phyloP scores from a whole-genome alignment of 495 filamentous ascomycete species.

The Annulohypoxylon bovei region DNA sequence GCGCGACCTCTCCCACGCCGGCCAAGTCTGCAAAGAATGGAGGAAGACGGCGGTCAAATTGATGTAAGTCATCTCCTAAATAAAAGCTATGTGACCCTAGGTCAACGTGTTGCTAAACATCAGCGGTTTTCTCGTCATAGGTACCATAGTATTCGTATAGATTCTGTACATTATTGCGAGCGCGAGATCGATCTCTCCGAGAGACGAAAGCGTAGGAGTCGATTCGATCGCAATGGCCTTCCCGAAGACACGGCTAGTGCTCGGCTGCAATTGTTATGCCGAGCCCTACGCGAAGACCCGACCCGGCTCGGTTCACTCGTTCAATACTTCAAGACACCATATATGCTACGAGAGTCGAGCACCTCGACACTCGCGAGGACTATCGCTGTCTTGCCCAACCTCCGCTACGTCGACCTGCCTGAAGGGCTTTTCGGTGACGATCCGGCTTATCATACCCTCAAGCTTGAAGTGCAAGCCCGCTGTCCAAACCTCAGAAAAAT shows the following conservation, averaged over 20 bases:
- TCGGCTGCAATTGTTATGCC: conserved; percentile 79
- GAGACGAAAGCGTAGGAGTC: conserved; percentile 77
- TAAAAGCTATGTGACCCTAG: too few species aligned
- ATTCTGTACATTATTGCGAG: conserved; percentile 93
- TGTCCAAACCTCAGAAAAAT: conserved; percentile 89
- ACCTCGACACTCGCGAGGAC: conserved; percentile 86
- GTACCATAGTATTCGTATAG: conserved; percentile 90
- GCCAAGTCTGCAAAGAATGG: conserved; percentile 79
- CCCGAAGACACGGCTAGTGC: conserved; percentile 79
- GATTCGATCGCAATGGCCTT: conserved; percentile 78
- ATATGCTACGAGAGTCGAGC: conserved; percentile 91
- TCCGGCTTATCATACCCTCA: conserved; percentile 73
- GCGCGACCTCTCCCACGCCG: conserved; percentile 86
- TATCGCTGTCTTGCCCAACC: conserved; percentile 82
- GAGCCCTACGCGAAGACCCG: conserved; percentile 79
- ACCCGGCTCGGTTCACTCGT: conserved; percentile 71
- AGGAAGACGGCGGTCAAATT: conserved; percentile 62
- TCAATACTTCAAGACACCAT: conserved; percentile 86
- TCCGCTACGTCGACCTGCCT: conserved; percentile 91
- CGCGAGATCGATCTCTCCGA: conserved; percentile 82
- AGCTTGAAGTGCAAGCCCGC: conserved; percentile 82
- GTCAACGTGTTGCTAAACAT: conserved; percentile 18
- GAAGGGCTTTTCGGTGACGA: conserved; percentile 88
- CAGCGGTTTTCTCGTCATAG: conserved; percentile 53
- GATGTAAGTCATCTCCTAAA: conserved; percentile 62